Evolutionary conservation across 257 asterid species (phyloP).

Genomic region (Capsicum pubescens): DNA sequence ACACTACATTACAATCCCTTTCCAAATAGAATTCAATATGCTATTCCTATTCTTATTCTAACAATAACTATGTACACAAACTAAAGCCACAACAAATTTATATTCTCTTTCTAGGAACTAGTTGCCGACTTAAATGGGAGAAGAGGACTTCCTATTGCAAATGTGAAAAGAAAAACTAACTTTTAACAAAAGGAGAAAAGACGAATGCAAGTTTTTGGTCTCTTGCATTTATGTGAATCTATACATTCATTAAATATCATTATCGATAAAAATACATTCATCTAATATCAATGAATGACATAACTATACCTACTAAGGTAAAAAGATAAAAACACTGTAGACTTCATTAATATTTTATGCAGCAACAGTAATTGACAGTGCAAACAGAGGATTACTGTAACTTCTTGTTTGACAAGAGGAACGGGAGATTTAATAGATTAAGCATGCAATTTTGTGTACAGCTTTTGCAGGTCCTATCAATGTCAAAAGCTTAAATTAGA

Average conservation of each 20-base stretch:
- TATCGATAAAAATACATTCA: neutral
- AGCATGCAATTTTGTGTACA: neutral
- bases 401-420: constrained; percentile 15
- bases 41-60: no score
- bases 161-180: neutral
- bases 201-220: neutral
- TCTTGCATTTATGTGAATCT: neutral
- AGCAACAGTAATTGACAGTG: neutral
- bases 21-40: no score
- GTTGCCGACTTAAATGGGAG: neutral
- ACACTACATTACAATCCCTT: no score
- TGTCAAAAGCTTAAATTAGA: neutral
- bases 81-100: neutral
- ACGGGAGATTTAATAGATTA: neutral
- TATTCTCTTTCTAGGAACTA: neutral
- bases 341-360: neutral
- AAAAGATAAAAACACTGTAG: neutral
- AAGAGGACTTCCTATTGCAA: neutral
- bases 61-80: neutral
- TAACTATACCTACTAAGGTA: neutral
- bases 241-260: neutral
- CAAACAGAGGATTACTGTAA: neutral
- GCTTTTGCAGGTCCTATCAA: constrained; percentile 21
- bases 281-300: neutral
- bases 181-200: neutral